Conservation (phyloP, 176 grass and related monocot genomes). For the Pontederia paniculata region DNA sequence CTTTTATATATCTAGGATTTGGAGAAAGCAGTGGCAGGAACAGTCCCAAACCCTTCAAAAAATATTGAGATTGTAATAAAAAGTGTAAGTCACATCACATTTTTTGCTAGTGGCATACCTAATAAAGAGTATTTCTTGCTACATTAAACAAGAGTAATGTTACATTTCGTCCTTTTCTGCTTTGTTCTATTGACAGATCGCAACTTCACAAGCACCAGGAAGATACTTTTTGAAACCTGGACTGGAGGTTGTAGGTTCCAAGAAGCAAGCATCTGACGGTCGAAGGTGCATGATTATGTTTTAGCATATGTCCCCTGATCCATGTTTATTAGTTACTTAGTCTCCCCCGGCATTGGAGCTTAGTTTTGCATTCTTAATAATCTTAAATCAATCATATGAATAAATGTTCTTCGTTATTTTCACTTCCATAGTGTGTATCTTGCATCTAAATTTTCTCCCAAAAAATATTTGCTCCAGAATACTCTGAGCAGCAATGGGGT, state of each 20-base stretch:
- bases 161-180: constrained; percentile 3
- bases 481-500: too few relatives aligned
- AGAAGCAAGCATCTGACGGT: constrained; percentile 33
- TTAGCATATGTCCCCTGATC: constrained; percentile 7
- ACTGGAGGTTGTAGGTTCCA: constrained; percentile 51
- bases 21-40: constrained; percentile 76
- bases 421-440: too few relatives aligned
- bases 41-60: constrained; percentile 50
- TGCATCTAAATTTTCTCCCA: too few relatives aligned
- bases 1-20: constrained; percentile 43
- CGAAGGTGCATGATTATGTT: constrained; percentile 31
- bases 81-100: constrained; percentile 53
- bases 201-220: constrained; percentile 64
- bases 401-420: too few relatives aligned
- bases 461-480: too few relatives aligned
- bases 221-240: constrained; percentile 75
- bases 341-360: too few relatives aligned
- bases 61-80: constrained; percentile 75
- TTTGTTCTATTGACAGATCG: constrained; percentile 43
- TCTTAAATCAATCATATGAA: too few relatives aligned
- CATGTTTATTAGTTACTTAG: too few relatives aligned
- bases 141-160: neutral
- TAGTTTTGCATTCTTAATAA: too few relatives aligned
- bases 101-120: neutral
- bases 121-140: constrained; percentile 6